Evolutionary conservation across 2,329 filamentous ascomycete genomes (phyloP).

Genomic region (Curvularia sp.): DNA sequence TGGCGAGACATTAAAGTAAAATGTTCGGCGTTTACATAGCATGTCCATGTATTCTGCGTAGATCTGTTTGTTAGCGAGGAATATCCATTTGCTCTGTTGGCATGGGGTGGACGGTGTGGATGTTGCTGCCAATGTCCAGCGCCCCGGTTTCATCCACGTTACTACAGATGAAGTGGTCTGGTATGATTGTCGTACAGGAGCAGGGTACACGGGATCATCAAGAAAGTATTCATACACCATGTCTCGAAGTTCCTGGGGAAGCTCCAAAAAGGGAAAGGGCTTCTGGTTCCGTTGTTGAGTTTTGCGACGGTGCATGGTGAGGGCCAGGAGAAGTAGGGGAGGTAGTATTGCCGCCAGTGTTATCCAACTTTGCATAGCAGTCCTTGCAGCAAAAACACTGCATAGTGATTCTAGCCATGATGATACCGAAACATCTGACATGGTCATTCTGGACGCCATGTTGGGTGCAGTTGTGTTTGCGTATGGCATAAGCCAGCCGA

Average conservation of each 20-base stretch:
- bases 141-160: slow-evolving; percentile 29
- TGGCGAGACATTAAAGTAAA: slow-evolving; percentile 44
- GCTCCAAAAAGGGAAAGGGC: slow-evolving; percentile 40
- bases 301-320: slow-evolving; percentile 25
- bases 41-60: slow-evolving; percentile 47
- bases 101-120: neutral
- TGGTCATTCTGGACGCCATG: neutral
- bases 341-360: slow-evolving; percentile 22
- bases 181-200: slow-evolving; percentile 21
- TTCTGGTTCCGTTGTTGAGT: slow-evolving; percentile 29
- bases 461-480: neutral
- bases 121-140: slow-evolving; percentile 12
- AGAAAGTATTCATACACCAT: slow-evolving; percentile 44
- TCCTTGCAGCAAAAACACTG: neutral
- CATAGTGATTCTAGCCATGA: neutral
- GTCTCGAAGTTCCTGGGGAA: slow-evolving; percentile 45
- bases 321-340: slow-evolving; percentile 18
- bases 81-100: slow-evolving; percentile 33
- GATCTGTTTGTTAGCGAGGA: slow-evolving; percentile 46
- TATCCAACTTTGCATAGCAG: neutral
- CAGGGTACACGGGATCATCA: slow-evolving; percentile 42
- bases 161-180: slow-evolving; percentile 17
- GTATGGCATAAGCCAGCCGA: neutral
- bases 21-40: slow-evolving; percentile 41
- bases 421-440: neutral